Percentiles rank a stretch among this genome's conserved stretches.
These are phyloP conservation scores for button mushroom (Agaricus bisporus) DNA, from an alignment of 768 basidiomycete species.

Conservation along the genomic window DNA sequence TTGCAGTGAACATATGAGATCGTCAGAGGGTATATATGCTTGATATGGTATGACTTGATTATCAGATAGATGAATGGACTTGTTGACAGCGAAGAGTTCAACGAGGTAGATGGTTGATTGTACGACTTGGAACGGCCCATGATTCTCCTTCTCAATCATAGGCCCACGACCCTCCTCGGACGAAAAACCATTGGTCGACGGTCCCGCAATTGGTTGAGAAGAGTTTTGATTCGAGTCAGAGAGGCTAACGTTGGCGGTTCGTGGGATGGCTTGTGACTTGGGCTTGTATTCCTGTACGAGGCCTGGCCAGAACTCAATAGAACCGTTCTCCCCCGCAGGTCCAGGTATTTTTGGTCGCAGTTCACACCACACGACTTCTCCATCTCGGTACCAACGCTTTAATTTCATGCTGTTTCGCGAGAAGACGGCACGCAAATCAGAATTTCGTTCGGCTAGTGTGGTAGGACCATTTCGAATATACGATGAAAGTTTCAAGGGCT, in stretches of 20 bases:
- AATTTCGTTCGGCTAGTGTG: slow-evolving; percentile 54
- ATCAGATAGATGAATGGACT: slow-evolving; percentile 43
- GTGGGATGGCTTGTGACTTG: slow-evolving; percentile 7
- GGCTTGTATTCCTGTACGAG: slow-evolving; percentile 9
- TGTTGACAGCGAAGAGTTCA: slow-evolving; percentile 55
- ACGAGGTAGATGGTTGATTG: slow-evolving; percentile 65
- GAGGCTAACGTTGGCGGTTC: neutral
- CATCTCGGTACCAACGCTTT: slow-evolving; percentile 27
- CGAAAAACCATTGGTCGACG: slow-evolving; percentile 4
- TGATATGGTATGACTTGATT: slow-evolving; percentile 69
- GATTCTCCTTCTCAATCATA: slow-evolving; percentile 17
- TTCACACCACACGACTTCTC: slow-evolving; percentile 12
- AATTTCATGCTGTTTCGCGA: slow-evolving; percentile 36
- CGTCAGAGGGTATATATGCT: slow-evolving; percentile 49
- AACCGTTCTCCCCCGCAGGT: neutral
- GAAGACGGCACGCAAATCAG: slow-evolving; percentile 57
- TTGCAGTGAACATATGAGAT: slow-evolving; percentile 45
- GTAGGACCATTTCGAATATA: slow-evolving; percentile 34
- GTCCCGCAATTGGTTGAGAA: neutral
- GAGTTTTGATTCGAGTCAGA: slow-evolving; percentile 7
- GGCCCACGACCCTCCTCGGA: slow-evolving; percentile 18
- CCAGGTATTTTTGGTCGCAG: slow-evolving; percentile 2
- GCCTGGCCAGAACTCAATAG: slow-evolving; percentile 11
- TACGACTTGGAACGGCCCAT: slow-evolving; percentile 47
- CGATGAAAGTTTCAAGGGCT: slow-evolving; percentile 23